Evolutionary conservation across 176 grass and related monocot species (phyloP).

Genomic region (Puccinellia tenuiflora): DNA sequence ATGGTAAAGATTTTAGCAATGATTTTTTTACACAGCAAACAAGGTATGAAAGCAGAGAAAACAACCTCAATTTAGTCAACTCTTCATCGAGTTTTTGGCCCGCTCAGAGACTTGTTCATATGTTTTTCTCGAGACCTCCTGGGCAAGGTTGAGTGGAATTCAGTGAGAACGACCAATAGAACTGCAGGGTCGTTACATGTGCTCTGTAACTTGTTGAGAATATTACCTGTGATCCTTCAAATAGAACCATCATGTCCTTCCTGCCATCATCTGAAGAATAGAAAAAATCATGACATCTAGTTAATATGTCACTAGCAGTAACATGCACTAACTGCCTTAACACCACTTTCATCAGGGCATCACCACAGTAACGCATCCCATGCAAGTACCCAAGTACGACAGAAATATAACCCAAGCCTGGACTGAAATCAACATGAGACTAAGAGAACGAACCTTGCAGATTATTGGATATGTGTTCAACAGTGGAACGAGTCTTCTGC

Average conservation of each 20-base stretch:
- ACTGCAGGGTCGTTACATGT: slow-evolving; percentile 2
- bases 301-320: slow-evolving; percentile 8
- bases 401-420: background rate
- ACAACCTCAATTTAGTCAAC: slow-evolving; percentile 63
- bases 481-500: slow-evolving; percentile 47
- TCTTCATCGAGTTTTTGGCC: slow-evolving; percentile 81
- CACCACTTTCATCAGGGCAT: background rate
- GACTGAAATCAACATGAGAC: background rate
- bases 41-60: background rate
- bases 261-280: slow-evolving; percentile 51
- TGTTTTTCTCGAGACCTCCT: slow-evolving; percentile 72
- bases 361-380: background rate
- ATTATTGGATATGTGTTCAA: slow-evolving; percentile 34
- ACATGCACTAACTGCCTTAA: background rate
- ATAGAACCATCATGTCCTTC: slow-evolving; percentile 69
- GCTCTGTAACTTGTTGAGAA: slow-evolving; percentile 15
- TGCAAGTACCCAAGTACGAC: background rate
- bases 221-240: slow-evolving; percentile 86
- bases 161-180: slow-evolving; percentile 16
- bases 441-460: slow-evolving; percentile 43
- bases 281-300: slow-evolving; percentile 11
- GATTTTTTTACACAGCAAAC: background rate
- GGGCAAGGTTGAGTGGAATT: slow-evolving; percentile 5
- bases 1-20: background rate
- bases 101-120: slow-evolving; percentile 74